A percentile compares a stretch with the other conserved stretches of the same genome.
Evolutionary conservation across 345 rosid species (phyloP).

Genomic region (Salix koriyanagi): DNA sequence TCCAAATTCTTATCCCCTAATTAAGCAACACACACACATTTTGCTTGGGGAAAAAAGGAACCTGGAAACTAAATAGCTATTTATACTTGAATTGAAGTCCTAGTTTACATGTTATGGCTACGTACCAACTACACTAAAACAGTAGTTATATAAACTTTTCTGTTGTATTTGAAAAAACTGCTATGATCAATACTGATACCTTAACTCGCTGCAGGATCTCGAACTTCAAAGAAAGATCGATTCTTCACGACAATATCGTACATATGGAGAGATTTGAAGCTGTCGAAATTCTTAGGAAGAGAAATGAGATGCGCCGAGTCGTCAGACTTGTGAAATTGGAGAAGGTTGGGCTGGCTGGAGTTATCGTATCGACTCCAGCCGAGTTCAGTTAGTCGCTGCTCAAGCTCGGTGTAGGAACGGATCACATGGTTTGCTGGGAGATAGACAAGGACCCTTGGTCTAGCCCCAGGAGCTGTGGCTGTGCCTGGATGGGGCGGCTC

Average conservation of each 20-base stretch:
- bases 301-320: conserved; percentile 49
- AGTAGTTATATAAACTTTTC: not conserved
- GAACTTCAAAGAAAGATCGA: conserved; percentile 56
- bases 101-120: not conserved
- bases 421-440: conserved; percentile 56
- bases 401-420: conserved; percentile 45
- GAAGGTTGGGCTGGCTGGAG: conserved; percentile 33
- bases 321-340: conserved; percentile 60
- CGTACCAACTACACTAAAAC: not conserved
- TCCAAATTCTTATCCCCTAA: not conserved
- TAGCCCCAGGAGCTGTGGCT: conserved; percentile 68
- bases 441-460: conserved; percentile 60
- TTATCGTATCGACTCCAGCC: conserved; percentile 62
- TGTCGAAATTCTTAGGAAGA: conserved; percentile 39
- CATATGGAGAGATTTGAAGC: conserved; percentile 46
- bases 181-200: not conserved
- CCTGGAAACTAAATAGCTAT: not conserved
- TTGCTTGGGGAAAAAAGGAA: not conserved
- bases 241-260: conserved; percentile 69
- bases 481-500: conserved; percentile 42
- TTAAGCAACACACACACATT: not conserved
- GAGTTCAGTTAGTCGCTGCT: conserved; percentile 45
- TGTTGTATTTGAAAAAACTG: not conserved
- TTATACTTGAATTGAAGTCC: not conserved
- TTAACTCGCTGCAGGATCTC: conserved; percentile 23